Base-by-base conservation (phyloP, 2,329 filamentous ascomycete species). In the Colletotrichum orchidophilum region DNA sequence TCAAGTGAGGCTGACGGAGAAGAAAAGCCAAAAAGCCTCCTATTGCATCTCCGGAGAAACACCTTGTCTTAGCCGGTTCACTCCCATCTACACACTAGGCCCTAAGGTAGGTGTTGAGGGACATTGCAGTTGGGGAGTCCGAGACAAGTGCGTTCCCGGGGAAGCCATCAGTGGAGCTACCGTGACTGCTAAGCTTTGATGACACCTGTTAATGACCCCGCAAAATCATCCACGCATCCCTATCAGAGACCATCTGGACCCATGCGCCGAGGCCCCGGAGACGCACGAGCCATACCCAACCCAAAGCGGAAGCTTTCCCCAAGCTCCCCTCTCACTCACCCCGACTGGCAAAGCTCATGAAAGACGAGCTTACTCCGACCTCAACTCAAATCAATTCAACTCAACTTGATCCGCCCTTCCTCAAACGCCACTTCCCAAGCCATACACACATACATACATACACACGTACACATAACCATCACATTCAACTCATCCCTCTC, bases 111-210 rank as follows among this genome's bases (percentile, higher is more conserved):
- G 4, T 35, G 3, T 46, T 53, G 24, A 54, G 24, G 6, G 39
- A 21, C 39, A 18, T 29, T 33, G 58, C 24, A n/a, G n/a, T 58
- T 69, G 60, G 57, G 31, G 13, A 58, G 39, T 71, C 68, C 63
- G 68, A 71, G 63, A 68, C 68, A 68, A 68, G 18, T 53, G 64
- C 64, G 27, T 66, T 50, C 55, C 63, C 39, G n/a, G n/a, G 18
- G 15, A 13, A 5, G 29, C 11, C 12, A 29, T 35, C 53, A 27
- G 1, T 33, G 53, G 53, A 55, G 18, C 26, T 13, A 4, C n/a
- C n/a, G 39, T 11, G 13, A 62, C 26, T 54, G 60, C 49, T 59
- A 35, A 54, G 18, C 24, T 3, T 31, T 33, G 68, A 62, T 71
- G 52, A 24, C 31, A 67, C 33, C 7, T 67, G 63, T 63, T 71